Evolutionary conservation across 352 stramenopile species (phyloP), one percentile per base, ranked within the genome.

Genomic region (Halophytophthora batemanensis): DNA sequence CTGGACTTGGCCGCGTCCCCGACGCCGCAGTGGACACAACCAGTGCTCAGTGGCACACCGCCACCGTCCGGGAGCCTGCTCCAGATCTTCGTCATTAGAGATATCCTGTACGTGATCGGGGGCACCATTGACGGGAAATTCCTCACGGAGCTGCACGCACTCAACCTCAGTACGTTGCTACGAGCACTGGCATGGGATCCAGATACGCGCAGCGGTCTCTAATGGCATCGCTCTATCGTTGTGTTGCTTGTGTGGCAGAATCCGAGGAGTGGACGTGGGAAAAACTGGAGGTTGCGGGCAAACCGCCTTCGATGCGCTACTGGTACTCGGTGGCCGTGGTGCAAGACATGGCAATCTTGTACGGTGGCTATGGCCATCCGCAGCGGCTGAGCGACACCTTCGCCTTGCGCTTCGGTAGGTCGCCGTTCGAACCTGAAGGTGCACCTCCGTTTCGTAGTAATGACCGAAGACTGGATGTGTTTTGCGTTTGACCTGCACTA

Each of bases 71-170:
- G 74, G 35, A 74, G 66, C 19, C 52, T 85, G 45, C 63, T 85
- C 11, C 74, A 85, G 41, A 61, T 75, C 37, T 82, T 85, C 38
- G 62, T 85, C 35, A 54, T 85, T 17, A 45, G 50, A 10, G 64
- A 81, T 22, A 56, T 50, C 35, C 59, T 85, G 22, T 85, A 82
- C 53, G 64, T 72, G 25, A 81, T 85, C 38, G 74, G 74, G 12
- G 69, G 71, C 38, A 85, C 74, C 1, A 78, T 61, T 13, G 74
- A 85, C 45, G 74, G 74, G 22, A 85, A 82, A 49, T 82, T 79
- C 42, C 66, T 81, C 6, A 81, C 66, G 1, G 71, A 85, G 42
- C 60, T 85, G 38, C 73, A 85, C 17, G 52, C 58, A 33, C 47
- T 85, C 15, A 63, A 81, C 35, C 56, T 82, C 13, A 66, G 74